Base-by-base conservation (phyloP, 164 flowering plant species). In the Euptelea pleiosperma region DNA sequence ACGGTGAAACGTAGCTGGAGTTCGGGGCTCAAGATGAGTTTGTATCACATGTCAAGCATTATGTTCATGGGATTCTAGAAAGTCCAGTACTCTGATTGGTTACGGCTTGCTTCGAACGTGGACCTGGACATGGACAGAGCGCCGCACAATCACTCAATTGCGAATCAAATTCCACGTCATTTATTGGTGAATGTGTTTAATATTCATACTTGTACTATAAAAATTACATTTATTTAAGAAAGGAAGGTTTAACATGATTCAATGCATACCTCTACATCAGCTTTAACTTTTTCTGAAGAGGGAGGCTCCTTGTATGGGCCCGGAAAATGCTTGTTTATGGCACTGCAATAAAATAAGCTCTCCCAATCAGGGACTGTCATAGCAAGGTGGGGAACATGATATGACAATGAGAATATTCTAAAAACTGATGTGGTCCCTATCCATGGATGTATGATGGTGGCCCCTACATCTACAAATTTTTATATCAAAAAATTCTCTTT, bases 281-380 rank as follows among this genome's bases (percentile, higher is more conserved):
- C 36, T 50, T 2, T 28, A 30, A 61, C 28, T 26, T 19, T 12
- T 42, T 12, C n/a, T n/a, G 18, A 15, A 7, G 64, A 61, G 37
- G 64, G 64, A 50, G 64, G 64, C 50, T 61, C 64, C 64, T 29
- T 61, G 21, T 61, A 57, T 21, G 31, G 36, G 12, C 57, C 64
- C 28, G 36, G 57, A 46, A 61, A 61, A 36, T 61, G 19, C 29
- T 41, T 50, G 34, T 61, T 61, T 12, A 61, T 10, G 28, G 5
- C 49, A 41, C 64, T 61, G 57, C 39, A 39, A 18, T 16, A 22
- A 25, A 18, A 55, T 15, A 16, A 26, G 33, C 28, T n/a, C n/a
- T n/a, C n/a, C n/a, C n/a, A n/a, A n/a, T n/a, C n/a, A n/a, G n/a
- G n/a, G n/a, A n/a, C n/a, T n/a, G n/a, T n/a, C 35, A 33, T 33